Base-by-base conservation (phyloP, 1,284 basidiomycete genomes). In the Coniferiporia weirii region DNA sequence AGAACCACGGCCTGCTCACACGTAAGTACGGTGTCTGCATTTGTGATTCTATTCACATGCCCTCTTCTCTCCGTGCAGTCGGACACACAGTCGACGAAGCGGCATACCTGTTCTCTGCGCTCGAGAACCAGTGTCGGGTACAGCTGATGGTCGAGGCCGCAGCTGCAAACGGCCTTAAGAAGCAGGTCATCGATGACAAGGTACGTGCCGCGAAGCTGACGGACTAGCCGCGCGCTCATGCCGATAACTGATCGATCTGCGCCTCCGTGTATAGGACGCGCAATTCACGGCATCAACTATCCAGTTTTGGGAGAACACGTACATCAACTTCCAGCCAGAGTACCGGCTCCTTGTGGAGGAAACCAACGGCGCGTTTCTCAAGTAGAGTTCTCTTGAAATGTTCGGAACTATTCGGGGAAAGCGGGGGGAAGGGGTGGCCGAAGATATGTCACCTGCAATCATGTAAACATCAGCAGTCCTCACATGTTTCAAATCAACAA, bases 141-240 rank as follows among this genome's bases (percentile, higher is more conserved):
- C 72, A 75, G 61, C 66, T 75, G 20, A 54, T 69, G 61, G 67
- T 68, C 20, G 72, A 74, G 62, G 72, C 72, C 3, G 72, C 72
- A 0, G 65, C 64, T n/a, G 72, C 69, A 3, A 53, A 53, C 35
- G 52, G 0, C 66, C 64, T 61, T 64, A 32, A 44, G 46, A 63
- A 60, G 52, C 17, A 67, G 3, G 44, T 71, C 19, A 62, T 62
- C 44, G 56, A 63, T 63, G 62, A 72, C 68, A 64, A 63, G 54
- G 27, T 52, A 68, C 32, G 38, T 43, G 20, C 32, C n/a, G 9
- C 12, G 15, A 19, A 22, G 4, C 36, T 36, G 12, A 35, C 8
- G 4, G 12, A 12, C 38, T 12, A 38, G 38, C 9, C 9, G 38
- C 15, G 15, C 3, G 38, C 13, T 53, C 38, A 5, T 35, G 20